phyloP scores from a whole-genome alignment of 441 rosid species.

The Syzygium syzygioides region DNA sequence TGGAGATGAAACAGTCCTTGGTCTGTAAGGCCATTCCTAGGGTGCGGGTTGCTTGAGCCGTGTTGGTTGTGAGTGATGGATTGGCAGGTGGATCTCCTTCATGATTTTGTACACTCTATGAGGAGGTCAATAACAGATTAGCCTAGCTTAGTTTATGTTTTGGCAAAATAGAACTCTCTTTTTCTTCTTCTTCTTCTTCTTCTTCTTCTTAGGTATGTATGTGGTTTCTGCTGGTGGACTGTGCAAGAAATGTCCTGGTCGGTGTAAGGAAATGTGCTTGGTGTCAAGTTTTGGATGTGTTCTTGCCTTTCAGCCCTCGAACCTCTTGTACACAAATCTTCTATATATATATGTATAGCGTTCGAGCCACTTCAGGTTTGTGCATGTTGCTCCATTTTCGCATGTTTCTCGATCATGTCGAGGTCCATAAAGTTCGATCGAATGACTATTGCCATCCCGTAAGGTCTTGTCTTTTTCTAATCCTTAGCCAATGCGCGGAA shows the following conservation, averaged over 20 bases:
- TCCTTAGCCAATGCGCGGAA: neutral
- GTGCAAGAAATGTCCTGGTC: too few species aligned
- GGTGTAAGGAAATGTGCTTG: neutral
- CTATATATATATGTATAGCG: neutral
- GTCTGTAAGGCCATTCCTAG: slow-evolving; percentile 31
- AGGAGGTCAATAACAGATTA: rapidly evolving
- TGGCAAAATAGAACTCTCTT: too few species aligned
- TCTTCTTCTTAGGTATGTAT: neutral
- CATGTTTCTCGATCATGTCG: neutral
- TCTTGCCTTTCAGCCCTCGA: rapidly evolving
- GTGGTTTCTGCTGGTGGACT: neutral
- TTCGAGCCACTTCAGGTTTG: neutral
- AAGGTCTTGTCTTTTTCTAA: neutral
- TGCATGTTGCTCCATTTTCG: neutral
- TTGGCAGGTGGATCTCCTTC: neutral
- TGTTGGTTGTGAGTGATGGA: neutral
- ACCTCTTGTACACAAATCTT: neutral
- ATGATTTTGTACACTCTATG: neutral
- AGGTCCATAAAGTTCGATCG: neutral
- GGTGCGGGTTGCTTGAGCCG: neutral
- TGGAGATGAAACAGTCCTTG: slow-evolving; percentile 39
- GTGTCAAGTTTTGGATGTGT: neutral
- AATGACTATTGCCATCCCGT: neutral
- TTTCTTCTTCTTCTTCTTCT: rapidly evolving
- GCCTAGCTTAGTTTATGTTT: neutral